Evolutionary conservation across 768 basidiomycete genomes (phyloP), one percentile per base, ranked within the genome.

Genomic region (Cyathus striatus): DNA sequence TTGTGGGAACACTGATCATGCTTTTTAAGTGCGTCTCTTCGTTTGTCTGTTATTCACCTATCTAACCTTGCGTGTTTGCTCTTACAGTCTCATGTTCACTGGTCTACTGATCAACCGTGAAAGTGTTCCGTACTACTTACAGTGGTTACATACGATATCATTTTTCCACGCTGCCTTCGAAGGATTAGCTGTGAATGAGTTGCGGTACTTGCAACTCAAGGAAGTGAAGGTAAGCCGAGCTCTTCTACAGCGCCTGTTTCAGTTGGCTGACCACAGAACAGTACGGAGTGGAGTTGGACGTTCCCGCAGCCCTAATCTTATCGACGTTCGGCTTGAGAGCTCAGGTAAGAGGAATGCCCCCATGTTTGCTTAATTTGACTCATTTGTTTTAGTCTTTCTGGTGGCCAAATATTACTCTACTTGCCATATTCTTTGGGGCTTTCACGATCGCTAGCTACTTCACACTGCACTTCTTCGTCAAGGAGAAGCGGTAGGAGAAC

Each of bases 101-200:
- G 96, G 96, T 4, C 66, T 98, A 43, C 71, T 98, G 47, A 92
- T 99, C 66, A 99, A 98, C 64, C 83, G 92, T 38, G 88, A 93
- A 47, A 85, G 86, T 21, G 79, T 97, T 10, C 72, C 79, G 0
- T 72, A 74, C 0, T 73, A 69, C 26, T 69, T 96, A 39, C 81
- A 78, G 45, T 96, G 91, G 89, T 66, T 99, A 46, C 88, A 93
- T 58, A 92, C 86, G 0, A 57, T 90, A 5, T 96, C 93, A 4
- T 98, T 98, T 75, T 99, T 96, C 83, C 96, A 99, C 66, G 95
- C 96, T 18, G 96, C 90, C 0, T 98, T 93, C 52, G 96, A 99
- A 65, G 94, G 90, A 1, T 75, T 99, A 27, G 83, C 94, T n/a
- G 96, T 99, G 44, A 99, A 98, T 59, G 96, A 99, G 62, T 70